These are phyloP conservation scores for Marchantia polymorpha DNA, from an alignment of 225 moss, liverwort and hornwort genomes.

Conservation along the genomic window DNA sequence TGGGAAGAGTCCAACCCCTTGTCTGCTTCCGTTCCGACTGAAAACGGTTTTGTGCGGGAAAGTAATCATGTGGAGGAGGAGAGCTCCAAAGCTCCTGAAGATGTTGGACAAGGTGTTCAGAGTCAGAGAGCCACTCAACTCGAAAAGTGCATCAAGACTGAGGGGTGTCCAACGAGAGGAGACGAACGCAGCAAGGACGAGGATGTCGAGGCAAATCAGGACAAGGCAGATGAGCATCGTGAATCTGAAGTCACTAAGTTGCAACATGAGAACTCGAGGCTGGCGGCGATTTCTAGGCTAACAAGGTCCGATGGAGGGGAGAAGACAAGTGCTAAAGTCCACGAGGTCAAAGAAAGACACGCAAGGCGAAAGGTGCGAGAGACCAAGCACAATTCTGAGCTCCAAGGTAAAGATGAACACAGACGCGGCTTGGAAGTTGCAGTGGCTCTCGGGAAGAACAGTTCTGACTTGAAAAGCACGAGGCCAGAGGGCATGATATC, in stretches of 20 bases:
- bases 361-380: not conserved
- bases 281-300: not conserved
- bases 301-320: not conserved
- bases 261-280: not conserved
- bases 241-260: not conserved
- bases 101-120: not conserved
- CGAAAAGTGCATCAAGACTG: not conserved
- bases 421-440: not conserved
- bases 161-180: not conserved
- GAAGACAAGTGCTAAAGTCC: not conserved
- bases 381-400: not conserved
- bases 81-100: not conserved
- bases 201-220: not conserved
- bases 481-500: not conserved
- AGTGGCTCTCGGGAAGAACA: not conserved
- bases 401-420: conserved; percentile 1
- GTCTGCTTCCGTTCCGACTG: not conserved
- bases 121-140: not conserved
- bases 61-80: not conserved
- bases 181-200: no score
- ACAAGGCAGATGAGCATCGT: not conserved
- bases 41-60: not conserved
- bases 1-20: not conserved
- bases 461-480: conserved; percentile 1
- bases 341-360: not conserved